Conservation (phyloP, 2,329 filamentous ascomycete genomes). For the Phoma herbarum region DNA sequence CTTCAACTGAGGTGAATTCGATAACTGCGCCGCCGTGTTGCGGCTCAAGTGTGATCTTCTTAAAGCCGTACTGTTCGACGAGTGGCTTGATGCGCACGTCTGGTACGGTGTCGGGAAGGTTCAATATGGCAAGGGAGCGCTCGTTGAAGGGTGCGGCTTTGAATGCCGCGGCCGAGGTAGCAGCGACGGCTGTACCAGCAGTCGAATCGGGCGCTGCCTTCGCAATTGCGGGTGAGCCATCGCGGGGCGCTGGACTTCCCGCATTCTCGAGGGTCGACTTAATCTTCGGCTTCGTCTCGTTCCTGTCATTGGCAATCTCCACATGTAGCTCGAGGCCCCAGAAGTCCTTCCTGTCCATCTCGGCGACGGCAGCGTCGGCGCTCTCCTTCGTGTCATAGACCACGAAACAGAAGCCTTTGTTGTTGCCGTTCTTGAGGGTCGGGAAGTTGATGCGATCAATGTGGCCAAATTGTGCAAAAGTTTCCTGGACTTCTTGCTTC, state of each 20-base stretch:
- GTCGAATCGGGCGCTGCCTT: conserved; percentile 35
- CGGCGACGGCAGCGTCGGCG: conserved; percentile 66
- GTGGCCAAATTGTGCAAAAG: conserved; percentile 79
- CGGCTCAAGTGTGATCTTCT: conserved; percentile 80
- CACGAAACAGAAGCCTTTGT: conserved; percentile 82
- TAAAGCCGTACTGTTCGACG: conserved; percentile 75
- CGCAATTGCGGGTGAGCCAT: conserved; percentile 27
- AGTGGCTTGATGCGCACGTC: conserved; percentile 80
- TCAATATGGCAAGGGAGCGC: conserved; percentile 82
- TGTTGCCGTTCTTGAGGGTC: conserved; percentile 68
- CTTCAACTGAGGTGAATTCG: conserved; percentile 76
- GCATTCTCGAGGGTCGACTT: conserved; percentile 60
- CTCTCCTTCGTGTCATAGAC: conserved; percentile 76
- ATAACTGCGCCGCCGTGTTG: conserved; percentile 86
- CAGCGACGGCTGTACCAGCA: conserved; percentile 26
- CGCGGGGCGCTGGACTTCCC: conserved; percentile 49
- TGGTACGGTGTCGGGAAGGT: conserved; percentile 91
- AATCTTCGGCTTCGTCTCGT: conserved; percentile 56
- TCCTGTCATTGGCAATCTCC: conserved; percentile 55
- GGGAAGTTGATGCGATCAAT: conserved; percentile 78
- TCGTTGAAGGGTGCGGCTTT: conserved; percentile 52
- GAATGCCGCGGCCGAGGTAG: conserved; percentile 13
- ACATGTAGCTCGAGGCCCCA: conserved; percentile 74
- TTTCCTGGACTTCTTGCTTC: conserved; percentile 73
- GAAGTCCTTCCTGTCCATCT: conserved; percentile 76